Conservation (phyloP, 1,284 basidiomycete genomes). For the Ustilago curta region DNA sequence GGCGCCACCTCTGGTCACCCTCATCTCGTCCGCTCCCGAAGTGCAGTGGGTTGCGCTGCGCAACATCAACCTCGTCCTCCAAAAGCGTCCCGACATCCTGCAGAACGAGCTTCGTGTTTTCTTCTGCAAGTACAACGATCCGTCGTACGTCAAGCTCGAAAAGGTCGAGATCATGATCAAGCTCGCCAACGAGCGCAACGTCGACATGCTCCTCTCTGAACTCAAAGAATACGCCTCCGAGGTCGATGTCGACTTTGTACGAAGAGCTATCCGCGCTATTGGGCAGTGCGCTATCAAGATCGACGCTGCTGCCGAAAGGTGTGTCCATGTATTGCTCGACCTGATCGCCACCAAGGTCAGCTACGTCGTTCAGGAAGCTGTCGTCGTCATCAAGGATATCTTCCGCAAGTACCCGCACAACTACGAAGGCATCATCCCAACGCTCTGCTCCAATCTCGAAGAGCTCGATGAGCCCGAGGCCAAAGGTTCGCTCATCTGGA, state of each 20-base stretch:
- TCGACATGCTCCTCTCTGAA: conserved; percentile 92
- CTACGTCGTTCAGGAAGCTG: conserved; percentile 97
- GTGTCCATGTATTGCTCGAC: conserved; percentile 91
- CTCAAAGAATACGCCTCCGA: conserved; percentile 98
- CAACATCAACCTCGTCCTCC: conserved; percentile 95
- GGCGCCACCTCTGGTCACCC: conserved; percentile 87
- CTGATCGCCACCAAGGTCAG: conserved; percentile 91
- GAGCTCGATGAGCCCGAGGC: conserved; percentile 98
- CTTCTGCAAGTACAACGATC: conserved; percentile 99
- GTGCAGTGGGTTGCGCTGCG: conserved; percentile 97
- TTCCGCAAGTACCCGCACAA: conserved; percentile 98
- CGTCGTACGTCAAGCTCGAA: conserved; percentile 96
- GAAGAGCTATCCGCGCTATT: conserved; percentile 92
- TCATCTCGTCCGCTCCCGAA: conserved; percentile 75
- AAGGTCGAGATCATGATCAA: conserved; percentile 99
- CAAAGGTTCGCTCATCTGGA: conserved; percentile 98
- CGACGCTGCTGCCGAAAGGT: conserved; percentile 89
- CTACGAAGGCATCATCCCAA: conserved; percentile 96
- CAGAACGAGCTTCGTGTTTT: conserved; percentile 97
- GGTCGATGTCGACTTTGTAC: conserved; percentile 97
- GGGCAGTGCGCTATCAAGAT: conserved; percentile 97
- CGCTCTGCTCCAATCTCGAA: conserved; percentile 92
- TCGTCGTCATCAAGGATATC: conserved; percentile 99
- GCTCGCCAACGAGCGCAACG: conserved; percentile 88
- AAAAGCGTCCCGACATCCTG: conserved; percentile 88